These are phyloP conservation scores for Pseudogymnoascus sp. DNA, from an alignment of 2,329 filamentous ascomycete genomes.

Conservation along the genomic window DNA sequence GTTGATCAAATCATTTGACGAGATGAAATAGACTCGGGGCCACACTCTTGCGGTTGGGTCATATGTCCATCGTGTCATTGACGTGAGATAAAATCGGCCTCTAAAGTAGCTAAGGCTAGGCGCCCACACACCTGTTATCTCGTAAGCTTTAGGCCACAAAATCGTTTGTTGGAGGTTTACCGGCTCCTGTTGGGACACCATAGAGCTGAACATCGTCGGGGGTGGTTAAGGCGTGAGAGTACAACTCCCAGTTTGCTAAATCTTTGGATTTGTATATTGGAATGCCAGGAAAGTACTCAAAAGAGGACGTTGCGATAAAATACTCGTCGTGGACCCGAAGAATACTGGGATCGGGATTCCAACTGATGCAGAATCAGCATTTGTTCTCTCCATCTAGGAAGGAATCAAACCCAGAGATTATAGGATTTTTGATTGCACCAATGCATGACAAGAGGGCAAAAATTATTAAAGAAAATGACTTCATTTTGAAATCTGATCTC, in stretches of 20 bases:
- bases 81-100: slow-evolving; percentile 12
- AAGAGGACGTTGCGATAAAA: slow-evolving; percentile 45
- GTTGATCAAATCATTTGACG: slow-evolving; percentile 12
- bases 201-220: slow-evolving; percentile 13
- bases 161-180: background rate
- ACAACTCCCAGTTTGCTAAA: slow-evolving; percentile 33
- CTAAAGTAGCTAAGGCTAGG: slow-evolving; percentile 12
- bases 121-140: slow-evolving; percentile 11
- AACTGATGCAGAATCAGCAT: slow-evolving; percentile 24
- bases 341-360: slow-evolving; percentile 47
- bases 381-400: background rate
- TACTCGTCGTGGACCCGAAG: slow-evolving; percentile 40
- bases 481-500: background rate
- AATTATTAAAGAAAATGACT: background rate
- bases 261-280: slow-evolving; percentile 45
- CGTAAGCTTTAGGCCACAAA: background rate
- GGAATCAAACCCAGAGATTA: background rate
- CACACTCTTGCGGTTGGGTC: slow-evolving; percentile 17
- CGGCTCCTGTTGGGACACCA: slow-evolving; percentile 13
- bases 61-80: slow-evolving; percentile 15
- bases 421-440: background rate
- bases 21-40: slow-evolving; percentile 14
- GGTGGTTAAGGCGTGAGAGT: slow-evolving; percentile 18
- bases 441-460: background rate
- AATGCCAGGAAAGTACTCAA: slow-evolving; percentile 45